These are phyloP conservation scores for Balakata baccata DNA, from an alignment of 345 rosid genomes.

Conservation along the genomic window DNA sequence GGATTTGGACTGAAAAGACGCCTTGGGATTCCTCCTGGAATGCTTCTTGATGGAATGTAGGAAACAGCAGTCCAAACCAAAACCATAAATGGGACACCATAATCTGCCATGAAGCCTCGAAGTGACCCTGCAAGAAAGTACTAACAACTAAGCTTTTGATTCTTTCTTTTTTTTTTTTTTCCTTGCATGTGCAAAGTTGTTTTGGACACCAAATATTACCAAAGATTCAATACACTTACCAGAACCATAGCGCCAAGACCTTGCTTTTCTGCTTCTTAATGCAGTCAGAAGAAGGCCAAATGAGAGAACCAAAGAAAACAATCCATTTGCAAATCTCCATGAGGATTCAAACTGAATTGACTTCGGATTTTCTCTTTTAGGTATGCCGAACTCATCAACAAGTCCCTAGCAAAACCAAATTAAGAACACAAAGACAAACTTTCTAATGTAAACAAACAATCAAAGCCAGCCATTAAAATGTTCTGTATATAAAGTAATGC, in stretches of 20 bases:
- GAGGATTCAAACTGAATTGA: conserved; percentile 19
- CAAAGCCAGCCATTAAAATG: conserved; percentile 2
- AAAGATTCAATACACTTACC: conserved; percentile 14
- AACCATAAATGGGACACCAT: conserved; percentile 33
- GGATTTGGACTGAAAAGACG: conserved; percentile 31
- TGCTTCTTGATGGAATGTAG: conserved; percentile 22
- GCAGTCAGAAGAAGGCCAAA: conserved; percentile 30
- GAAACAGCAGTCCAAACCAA: conserved; percentile 30
- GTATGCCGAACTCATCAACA: conserved; percentile 20
- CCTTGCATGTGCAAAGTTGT: not conserved
- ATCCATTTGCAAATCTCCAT: conserved; percentile 33
- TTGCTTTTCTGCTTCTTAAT: conserved; percentile 30
- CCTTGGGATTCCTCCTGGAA: conserved; percentile 27
- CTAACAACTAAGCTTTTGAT: not conserved
- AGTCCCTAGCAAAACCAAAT: conserved; percentile 20
- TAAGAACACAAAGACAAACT: not conserved
- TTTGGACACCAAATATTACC: not conserved
- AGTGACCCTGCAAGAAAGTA: conserved; percentile 18
- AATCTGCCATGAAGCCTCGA: conserved; percentile 30
- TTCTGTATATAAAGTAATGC: not conserved
- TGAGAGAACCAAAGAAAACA: conserved; percentile 29
- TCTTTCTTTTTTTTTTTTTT: not conserved
- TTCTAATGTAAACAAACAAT: not conserved
- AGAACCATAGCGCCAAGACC: conserved; percentile 35
- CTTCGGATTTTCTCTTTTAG: conserved; percentile 23